These are phyloP conservation scores for Naumovozyma castellii DNA, from an alignment of 805 yeast species.

Conservation along the genomic window DNA sequence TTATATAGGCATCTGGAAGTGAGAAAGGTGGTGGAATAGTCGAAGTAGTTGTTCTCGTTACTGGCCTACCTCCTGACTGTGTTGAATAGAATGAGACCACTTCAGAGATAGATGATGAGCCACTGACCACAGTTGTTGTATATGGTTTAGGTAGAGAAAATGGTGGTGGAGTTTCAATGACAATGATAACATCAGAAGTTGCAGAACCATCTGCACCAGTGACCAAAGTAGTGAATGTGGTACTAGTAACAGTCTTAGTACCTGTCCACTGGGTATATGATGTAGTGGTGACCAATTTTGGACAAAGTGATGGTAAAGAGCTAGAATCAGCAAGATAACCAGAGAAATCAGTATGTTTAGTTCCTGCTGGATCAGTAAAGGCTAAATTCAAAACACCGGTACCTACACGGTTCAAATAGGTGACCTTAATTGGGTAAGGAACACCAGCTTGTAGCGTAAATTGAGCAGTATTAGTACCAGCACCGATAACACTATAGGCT, in stretches of 20 bases:
- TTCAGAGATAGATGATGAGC: neutral
- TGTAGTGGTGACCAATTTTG: neutral
- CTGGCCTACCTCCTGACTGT: neutral
- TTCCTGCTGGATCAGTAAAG: conserved; percentile 4
- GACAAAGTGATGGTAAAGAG: neutral
- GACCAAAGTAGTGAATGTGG: neutral
- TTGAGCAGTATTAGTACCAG: neutral
- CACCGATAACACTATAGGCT: neutral
- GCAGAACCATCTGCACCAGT: conserved; percentile 1
- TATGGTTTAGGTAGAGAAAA: neutral
- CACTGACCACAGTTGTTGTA: neutral
- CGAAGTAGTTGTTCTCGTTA: neutral
- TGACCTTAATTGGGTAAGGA: conserved; percentile 15
- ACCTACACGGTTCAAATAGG: conserved; percentile 8
- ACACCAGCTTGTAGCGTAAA: conserved; percentile 2
- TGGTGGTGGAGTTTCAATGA: conserved; percentile 18
- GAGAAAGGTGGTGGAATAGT: neutral
- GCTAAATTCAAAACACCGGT: conserved; percentile 1
- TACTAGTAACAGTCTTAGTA: neutral
- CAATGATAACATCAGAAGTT: conserved; percentile 2
- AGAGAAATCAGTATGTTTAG: neutral
- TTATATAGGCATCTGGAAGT: neutral
- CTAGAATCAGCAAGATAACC: neutral
- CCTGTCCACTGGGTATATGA: neutral
- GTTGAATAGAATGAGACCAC: neutral